Conservation (phyloP, 306 rosid genomes). For the Castanea mollissima region DNA sequence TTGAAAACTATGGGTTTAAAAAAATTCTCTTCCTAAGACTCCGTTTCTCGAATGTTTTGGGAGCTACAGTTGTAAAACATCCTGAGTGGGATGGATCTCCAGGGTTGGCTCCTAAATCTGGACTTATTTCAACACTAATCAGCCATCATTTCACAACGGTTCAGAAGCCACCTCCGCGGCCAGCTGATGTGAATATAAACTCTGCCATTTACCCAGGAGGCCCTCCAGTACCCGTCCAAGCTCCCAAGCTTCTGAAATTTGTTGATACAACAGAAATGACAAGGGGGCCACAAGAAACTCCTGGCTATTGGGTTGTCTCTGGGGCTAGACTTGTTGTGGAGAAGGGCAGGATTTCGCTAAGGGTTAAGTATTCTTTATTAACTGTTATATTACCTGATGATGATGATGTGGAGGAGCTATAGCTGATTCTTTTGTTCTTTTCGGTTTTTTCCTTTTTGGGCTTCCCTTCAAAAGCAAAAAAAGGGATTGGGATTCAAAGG, state of each 20-base stretch:
- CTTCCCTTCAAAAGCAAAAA: too few species aligned
- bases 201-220: constrained; percentile 95
- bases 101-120: constrained; percentile 79
- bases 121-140: constrained; percentile 88
- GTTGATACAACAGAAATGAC: constrained; percentile 94
- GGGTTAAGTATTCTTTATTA: constrained; percentile 80
- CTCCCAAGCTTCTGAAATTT: constrained; percentile 82
- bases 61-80: constrained; percentile 64
- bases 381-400: constrained; percentile 72
- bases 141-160: constrained; percentile 88
- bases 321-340: constrained; percentile 91
- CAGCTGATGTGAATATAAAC: constrained; percentile 92
- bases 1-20: constrained; percentile 79
- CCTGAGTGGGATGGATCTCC: constrained; percentile 97
- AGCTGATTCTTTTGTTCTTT: constrained; percentile 24
- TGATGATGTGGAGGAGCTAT: constrained; percentile 46
- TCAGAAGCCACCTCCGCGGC: constrained; percentile 82
- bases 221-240: constrained; percentile 90
- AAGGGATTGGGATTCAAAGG: neutral
- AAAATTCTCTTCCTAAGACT: constrained; percentile 79
- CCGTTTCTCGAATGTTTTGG: constrained; percentile 63
- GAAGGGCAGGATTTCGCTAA: constrained; percentile 79
- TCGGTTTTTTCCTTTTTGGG: neutral
- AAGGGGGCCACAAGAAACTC: constrained; percentile 92
- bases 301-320: constrained; percentile 97